phyloP scores from a whole-genome alignment of 768 basidiomycete species.

The Rhodotorula sphaerocarpa region DNA sequence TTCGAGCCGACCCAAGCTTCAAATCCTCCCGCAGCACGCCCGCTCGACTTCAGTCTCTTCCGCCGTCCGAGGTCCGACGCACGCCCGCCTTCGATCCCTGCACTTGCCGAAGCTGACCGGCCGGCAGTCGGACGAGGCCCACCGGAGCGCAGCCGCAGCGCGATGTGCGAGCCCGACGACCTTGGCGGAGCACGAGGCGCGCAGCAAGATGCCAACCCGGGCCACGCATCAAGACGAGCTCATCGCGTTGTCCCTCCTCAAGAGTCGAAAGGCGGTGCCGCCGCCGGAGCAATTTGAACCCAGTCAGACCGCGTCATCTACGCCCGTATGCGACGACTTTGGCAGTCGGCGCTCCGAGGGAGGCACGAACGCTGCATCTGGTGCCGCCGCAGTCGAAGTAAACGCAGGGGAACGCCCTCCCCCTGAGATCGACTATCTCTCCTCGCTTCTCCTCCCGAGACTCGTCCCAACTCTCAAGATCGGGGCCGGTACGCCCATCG shows the following conservation, averaged over 20 bases:
- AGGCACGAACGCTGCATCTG: conserved; percentile 7
- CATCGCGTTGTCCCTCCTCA: conserved; percentile 19
- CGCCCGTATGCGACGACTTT: too few relatives aligned
- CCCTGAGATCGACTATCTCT: conserved; percentile 26
- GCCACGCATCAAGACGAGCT: conserved; percentile 10
- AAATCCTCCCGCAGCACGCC: conserved; percentile 9
- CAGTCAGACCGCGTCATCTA: too few relatives aligned
- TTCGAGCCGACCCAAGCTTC: conserved; percentile 15
- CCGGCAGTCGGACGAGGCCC: too few relatives aligned
- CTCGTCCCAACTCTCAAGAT: conserved; percentile 26
- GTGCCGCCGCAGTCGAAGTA: too few relatives aligned
- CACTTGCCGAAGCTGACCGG: conserved; percentile 14
- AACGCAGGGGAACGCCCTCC: background rate
- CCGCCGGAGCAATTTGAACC: too few relatives aligned
- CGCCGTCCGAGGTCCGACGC: background rate
- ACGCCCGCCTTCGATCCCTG: conserved; percentile 28
- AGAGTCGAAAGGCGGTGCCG: background rate
- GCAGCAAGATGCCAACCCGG: background rate
- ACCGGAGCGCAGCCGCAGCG: too few relatives aligned
- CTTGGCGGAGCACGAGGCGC: background rate
- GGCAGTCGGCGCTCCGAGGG: background rate
- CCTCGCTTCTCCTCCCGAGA: conserved; percentile 18
- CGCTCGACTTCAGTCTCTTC: conserved; percentile 6
- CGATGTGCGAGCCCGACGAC: background rate
- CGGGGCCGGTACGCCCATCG: conserved; percentile 3